phyloP scores from a whole-genome alignment of 2,329 filamentous ascomycete species.

The Neocucurbitaria cava region DNA sequence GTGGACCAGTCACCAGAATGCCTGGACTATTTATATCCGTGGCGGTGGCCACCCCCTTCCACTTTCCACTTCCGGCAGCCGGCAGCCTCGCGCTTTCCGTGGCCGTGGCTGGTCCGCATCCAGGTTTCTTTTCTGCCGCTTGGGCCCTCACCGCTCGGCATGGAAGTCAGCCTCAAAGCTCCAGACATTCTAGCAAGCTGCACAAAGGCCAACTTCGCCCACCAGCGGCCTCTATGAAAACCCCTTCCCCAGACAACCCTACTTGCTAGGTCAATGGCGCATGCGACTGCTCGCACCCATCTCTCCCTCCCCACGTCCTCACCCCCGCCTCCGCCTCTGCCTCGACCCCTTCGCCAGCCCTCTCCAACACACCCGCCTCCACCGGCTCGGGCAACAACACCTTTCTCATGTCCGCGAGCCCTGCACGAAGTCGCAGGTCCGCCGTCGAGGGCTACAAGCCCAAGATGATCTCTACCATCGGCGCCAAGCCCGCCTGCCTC shows the following conservation, averaged over 20 bases:
- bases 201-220: slow-evolving; percentile 28
- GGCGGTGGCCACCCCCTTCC: not conserved
- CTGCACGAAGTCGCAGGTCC: slow-evolving; percentile 59
- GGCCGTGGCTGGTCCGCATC: slow-evolving; percentile 20
- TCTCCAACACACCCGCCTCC: slow-evolving; percentile 55
- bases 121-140: slow-evolving; percentile 15
- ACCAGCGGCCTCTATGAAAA: slow-evolving; percentile 24
- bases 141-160: slow-evolving; percentile 19
- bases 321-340: slow-evolving; percentile 33
- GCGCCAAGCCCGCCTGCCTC: slow-evolving; percentile 82
- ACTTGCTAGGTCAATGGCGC: slow-evolving; percentile 39
- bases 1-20: no score
- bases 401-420: slow-evolving; percentile 85
- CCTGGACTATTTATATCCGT: no score
- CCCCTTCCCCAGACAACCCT: slow-evolving; percentile 12
- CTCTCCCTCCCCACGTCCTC: slow-evolving; percentile 25
- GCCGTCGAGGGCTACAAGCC: slow-evolving; percentile 80
- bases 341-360: slow-evolving; percentile 52
- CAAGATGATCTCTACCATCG: slow-evolving; percentile 70
- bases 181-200: slow-evolving; percentile 28
- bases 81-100: slow-evolving; percentile 8
- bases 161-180: slow-evolving; percentile 19
- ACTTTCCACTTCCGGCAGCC: not conserved
- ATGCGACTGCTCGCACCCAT: slow-evolving; percentile 27
- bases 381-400: slow-evolving; percentile 73